Conservation (phyloP, 352 stramenopile species). For the Globisporangium echinulatum region DNA sequence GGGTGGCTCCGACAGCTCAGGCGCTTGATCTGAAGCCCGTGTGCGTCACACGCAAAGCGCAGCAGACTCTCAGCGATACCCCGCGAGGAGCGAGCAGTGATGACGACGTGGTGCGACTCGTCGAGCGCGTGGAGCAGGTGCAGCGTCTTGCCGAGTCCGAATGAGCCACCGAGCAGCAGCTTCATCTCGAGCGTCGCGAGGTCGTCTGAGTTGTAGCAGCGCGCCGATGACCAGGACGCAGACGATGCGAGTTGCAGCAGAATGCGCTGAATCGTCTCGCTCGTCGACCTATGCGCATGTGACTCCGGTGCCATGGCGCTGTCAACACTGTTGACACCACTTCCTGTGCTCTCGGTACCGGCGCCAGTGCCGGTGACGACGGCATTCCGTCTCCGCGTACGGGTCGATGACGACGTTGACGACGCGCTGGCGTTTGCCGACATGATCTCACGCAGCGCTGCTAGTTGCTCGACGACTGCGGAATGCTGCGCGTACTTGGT, state of each 20-base stretch:
- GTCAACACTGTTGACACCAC: no score
- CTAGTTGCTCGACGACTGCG: conserved; percentile 1
- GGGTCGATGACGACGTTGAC: conserved; percentile 1
- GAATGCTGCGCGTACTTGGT: conserved; percentile 10
- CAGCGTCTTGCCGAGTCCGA: conserved; percentile 24
- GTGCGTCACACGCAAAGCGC: conserved; percentile 29
- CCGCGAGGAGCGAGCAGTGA: conserved; percentile 14
- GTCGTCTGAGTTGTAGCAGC: conserved; percentile 2
- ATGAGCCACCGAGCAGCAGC: conserved; percentile 26
- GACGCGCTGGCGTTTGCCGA: conserved; percentile 18
- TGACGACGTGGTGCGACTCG: conserved; percentile 20
- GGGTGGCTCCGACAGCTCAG: conserved; percentile 2
- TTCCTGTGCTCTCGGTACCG: not conserved
- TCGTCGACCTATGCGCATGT: not conserved
- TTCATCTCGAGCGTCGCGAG: conserved; percentile 6
- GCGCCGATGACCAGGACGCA: conserved; percentile 2
- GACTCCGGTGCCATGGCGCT: not conserved
- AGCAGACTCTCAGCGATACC: conserved; percentile 19
- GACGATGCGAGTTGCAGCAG: conserved; percentile 9
- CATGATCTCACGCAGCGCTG: conserved; percentile 16
- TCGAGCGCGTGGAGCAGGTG: conserved; percentile 33
- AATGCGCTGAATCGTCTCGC: conserved; percentile 5
- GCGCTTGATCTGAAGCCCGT: conserved; percentile 25
- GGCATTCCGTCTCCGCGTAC: not conserved
- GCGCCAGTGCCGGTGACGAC: not conserved